Conservation (phyloP, 1,284 basidiomycete species). For the Cutaneotrichosporon spelunceum region DNA sequence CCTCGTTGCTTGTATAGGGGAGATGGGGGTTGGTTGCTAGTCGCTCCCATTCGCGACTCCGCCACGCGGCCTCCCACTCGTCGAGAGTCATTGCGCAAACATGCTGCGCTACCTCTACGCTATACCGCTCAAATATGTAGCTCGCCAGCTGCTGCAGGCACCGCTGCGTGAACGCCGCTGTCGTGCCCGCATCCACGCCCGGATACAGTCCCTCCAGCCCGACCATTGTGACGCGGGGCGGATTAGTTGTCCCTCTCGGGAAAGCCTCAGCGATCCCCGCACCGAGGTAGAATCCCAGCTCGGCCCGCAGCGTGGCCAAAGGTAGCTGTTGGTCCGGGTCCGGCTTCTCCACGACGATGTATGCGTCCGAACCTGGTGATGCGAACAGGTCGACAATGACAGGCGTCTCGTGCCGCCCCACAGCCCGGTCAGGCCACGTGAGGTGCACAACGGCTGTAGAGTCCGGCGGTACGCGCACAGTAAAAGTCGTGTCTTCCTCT, state of each 20-base stretch:
- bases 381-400: constrained; percentile 1
- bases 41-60: neutral
- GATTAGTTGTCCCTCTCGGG: neutral
- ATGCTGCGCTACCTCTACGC: neutral
- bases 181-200: neutral
- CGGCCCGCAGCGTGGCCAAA: neutral
- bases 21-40: neutral
- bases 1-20: neutral
- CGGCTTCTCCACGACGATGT: neutral
- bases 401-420: neutral
- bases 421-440: neutral
- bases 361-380: neutral
- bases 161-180: neutral
- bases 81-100: neutral
- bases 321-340: neutral
- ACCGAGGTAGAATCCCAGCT: neutral
- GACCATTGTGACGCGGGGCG: neutral
- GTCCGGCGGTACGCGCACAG: neutral
- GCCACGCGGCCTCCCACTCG: neutral
- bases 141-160: neutral
- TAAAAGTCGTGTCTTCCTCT: neutral
- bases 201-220: neutral
- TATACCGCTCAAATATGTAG: neutral
- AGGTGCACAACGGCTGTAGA: neutral
- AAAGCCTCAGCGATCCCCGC: neutral